These are phyloP conservation scores for Populus tomentosa DNA, from an alignment of 441 rosid genomes.

Conservation along the genomic window DNA sequence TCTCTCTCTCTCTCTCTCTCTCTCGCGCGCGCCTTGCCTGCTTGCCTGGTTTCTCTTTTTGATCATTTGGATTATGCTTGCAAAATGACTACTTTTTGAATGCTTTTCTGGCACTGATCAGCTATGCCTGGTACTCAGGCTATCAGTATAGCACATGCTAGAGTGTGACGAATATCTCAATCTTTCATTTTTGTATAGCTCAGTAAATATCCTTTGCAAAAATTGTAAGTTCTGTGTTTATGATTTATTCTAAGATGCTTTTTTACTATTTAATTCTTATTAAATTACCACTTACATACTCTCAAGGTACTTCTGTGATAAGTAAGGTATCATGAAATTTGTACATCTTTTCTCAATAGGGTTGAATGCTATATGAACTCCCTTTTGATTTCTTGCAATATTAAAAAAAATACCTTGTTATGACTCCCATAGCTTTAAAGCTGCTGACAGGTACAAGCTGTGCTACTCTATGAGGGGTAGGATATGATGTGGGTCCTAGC, in stretches of 20 bases:
- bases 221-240: not conserved
- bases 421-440: constrained; percentile 46
- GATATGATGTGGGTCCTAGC: constrained; percentile 52
- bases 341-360: constrained; percentile 19
- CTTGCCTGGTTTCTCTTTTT: not conserved
- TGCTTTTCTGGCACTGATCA: not conserved
- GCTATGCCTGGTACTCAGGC: not conserved
- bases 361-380: constrained; percentile 15
- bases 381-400: constrained; percentile 17
- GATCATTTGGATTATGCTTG: not conserved
- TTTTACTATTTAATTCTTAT: constrained; percentile 11
- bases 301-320: constrained; percentile 19
- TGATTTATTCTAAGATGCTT: constrained; percentile 14
- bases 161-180: not conserved
- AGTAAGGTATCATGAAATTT: constrained; percentile 25
- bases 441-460: constrained; percentile 52
- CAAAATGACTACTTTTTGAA: not conserved
- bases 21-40: not conserved
- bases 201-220: not conserved
- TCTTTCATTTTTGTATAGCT: not conserved
- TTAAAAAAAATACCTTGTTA: constrained; percentile 17
- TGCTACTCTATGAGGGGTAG: constrained; percentile 59
- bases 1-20: not conserved
- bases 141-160: not conserved
- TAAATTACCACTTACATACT: constrained; percentile 4